phyloP scores from a whole-genome alignment of 1,139 yeast genomes.

The Wickerhamiella infanticola region DNA sequence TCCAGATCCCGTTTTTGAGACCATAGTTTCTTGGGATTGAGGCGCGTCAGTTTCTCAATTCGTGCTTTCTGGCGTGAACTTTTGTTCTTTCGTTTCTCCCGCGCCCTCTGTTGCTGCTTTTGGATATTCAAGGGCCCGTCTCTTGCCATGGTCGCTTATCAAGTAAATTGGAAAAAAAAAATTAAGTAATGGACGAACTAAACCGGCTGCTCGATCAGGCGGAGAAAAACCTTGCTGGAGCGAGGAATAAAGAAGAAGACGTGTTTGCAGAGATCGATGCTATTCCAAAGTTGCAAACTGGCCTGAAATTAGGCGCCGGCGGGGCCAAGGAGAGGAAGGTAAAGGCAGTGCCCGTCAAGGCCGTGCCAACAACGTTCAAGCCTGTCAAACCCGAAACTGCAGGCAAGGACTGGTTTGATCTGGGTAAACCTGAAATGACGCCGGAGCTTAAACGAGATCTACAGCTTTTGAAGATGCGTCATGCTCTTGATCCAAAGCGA shows the following conservation, averaged over 20 bases:
- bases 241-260: slow-evolving; percentile 1
- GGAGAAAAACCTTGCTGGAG: slow-evolving; percentile 10
- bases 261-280: slow-evolving; percentile 9
- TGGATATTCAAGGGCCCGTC: neutral
- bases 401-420: slow-evolving; percentile 63
- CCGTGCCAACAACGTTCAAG: slow-evolving; percentile 15
- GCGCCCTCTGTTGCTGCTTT: neutral
- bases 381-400: slow-evolving; percentile 26
- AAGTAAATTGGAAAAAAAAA: neutral
- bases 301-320: slow-evolving; percentile 4
- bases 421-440: slow-evolving; percentile 70
- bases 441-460: slow-evolving; percentile 62
- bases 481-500: slow-evolving; percentile 87
- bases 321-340: slow-evolving; percentile 2
- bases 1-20: neutral
- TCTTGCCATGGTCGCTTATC: neutral
- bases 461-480: slow-evolving; percentile 65
- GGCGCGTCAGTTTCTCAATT: neutral
- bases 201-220: slow-evolving; percentile 16
- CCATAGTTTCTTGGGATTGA: neutral
- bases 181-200: slow-evolving; percentile 12
- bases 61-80: neutral
- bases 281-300: slow-evolving; percentile 18
- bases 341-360: slow-evolving; percentile 8
- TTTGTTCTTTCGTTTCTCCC: neutral